Percentiles rank a stretch among this genome's conserved stretches.
phyloP scores from a whole-genome alignment of 768 basidiomycete species.

The Calvatia gigantea region DNA sequence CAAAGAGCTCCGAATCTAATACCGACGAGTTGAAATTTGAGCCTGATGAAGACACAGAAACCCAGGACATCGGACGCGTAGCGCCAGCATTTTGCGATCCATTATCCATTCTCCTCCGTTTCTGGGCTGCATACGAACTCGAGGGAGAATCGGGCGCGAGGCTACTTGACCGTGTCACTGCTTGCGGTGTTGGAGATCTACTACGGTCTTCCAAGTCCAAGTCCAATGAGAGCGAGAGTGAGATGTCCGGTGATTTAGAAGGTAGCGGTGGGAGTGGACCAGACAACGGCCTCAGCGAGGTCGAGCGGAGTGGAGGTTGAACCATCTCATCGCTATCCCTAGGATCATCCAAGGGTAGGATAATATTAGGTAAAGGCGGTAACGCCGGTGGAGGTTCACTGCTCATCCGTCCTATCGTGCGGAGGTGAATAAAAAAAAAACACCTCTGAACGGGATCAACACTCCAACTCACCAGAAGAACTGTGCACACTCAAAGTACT shows the following conservation, averaged over 20 bases:
- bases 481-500: conserved; percentile 39
- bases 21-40: conserved; percentile 40
- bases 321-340: neutral
- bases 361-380: conserved; percentile 8
- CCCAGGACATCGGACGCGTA: conserved; percentile 42
- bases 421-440: neutral
- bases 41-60: conserved; percentile 38
- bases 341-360: neutral
- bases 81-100: neutral
- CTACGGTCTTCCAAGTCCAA: neutral
- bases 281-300: neutral
- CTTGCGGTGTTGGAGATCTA: conserved; percentile 1
- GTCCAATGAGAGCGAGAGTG: neutral
- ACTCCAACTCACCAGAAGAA: conserved; percentile 35
- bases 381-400: conserved; percentile 1
- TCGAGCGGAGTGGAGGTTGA: neutral
- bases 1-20: conserved; percentile 60
- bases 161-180: neutral
- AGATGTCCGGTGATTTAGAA: neutral
- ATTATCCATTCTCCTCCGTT: neutral
- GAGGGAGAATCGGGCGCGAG: conserved; percentile 11
- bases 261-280: conserved; percentile 1
- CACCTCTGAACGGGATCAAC: neutral
- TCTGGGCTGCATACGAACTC: conserved; percentile 3
- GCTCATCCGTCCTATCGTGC: conserved; percentile 8